Conservation (phyloP, 768 basidiomycete species). For the Gymnopilus junonius region DNA sequence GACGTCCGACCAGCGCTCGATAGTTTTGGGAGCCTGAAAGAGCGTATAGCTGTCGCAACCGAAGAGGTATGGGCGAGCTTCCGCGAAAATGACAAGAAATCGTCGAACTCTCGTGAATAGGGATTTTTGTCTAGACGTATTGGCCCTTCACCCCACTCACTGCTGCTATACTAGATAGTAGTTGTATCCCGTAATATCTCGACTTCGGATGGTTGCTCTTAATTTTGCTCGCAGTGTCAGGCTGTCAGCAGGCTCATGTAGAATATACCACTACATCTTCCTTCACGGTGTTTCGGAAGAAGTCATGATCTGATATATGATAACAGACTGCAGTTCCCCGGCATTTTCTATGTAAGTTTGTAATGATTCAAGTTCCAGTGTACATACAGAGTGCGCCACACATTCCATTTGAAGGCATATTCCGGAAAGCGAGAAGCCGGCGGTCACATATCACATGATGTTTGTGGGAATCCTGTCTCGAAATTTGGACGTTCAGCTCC, state of each 20-base stretch:
- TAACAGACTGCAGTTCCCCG: too few relatives aligned
- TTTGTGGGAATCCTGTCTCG: conserved; percentile 10
- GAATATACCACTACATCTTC: neutral
- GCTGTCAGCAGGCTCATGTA: neutral
- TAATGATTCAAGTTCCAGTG: too few relatives aligned
- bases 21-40: conserved; percentile 73
- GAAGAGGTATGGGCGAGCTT: conserved; percentile 66
- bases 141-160: neutral
- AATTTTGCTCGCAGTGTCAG: neutral
- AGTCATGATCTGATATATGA: too few relatives aligned
- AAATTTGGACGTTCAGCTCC: conserved; percentile 22
- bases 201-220: neutral
- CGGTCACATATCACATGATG: neutral
- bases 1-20: conserved; percentile 97
- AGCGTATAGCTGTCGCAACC: conserved; percentile 72
- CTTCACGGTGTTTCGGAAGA: too few relatives aligned
- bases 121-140: neutral
- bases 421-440: neutral
- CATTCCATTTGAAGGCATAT: neutral
- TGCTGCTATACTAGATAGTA: neutral
- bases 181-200: neutral
- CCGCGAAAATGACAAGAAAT: conserved; percentile 37
- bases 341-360: neutral
- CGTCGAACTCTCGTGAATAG: conserved; percentile 14
- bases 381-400: neutral